These are phyloP conservation scores for Cyanophora paradoxa DNA, from an alignment of 78 protist genomes.

Conservation along the genomic window DNA sequence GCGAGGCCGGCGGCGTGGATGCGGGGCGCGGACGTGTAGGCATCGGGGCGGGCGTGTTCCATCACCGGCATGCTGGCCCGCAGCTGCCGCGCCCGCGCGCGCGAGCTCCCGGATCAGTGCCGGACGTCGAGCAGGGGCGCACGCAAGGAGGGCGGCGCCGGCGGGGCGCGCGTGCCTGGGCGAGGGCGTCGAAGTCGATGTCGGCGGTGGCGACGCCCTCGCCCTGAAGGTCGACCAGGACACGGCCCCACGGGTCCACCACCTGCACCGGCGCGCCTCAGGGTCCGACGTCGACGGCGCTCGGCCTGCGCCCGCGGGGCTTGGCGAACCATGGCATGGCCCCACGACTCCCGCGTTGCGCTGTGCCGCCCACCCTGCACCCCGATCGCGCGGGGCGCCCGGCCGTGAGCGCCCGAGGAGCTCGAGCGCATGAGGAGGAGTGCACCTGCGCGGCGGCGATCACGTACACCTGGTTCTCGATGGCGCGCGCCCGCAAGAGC, in stretches of 20 bases:
- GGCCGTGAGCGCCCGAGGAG: not conserved
- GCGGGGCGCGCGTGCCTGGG: no score
- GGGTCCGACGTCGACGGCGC: constrained; percentile 5
- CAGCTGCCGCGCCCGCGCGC: no score
- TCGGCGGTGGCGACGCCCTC: not conserved
- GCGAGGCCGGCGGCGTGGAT: no score
- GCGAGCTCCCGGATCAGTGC: no score
- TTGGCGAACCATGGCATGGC: constrained; percentile 41
- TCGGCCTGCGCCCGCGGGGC: no score
- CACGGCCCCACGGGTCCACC: not conserved
- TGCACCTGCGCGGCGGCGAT: constrained; percentile 28
- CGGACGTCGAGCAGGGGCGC: no score
- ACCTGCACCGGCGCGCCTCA: not conserved
- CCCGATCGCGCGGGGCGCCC: not conserved
- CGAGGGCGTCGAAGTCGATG: no score
- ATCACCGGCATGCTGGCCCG: not conserved
- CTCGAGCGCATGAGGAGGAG: not conserved
- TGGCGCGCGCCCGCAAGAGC: constrained; percentile 52
- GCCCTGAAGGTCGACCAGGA: not conserved
- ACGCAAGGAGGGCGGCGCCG: no score
- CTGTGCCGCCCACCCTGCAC: constrained; percentile 43
- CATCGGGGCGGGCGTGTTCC: not conserved
- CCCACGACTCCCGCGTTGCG: constrained; percentile 24
- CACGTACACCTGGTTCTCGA: constrained; percentile 48
- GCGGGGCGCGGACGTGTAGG: no score